Percentiles rank a stretch among this genome's conserved stretches.
These are phyloP conservation scores for Vaccinium myrtillus DNA, from an alignment of 148 eudicot genomes.

Conservation along the genomic window DNA sequence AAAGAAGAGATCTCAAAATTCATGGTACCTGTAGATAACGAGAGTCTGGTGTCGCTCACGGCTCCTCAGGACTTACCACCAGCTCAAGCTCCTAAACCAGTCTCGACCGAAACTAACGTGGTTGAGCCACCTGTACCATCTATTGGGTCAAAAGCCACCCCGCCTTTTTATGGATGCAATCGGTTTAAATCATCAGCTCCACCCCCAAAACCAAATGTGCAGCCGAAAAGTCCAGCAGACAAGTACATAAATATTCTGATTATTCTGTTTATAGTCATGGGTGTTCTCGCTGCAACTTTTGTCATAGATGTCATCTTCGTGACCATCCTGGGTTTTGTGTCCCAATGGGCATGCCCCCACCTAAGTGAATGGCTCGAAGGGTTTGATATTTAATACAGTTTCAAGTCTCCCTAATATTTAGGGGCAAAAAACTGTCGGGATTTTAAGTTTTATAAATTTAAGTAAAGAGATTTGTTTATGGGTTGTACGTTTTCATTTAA, in stretches of 20 bases:
- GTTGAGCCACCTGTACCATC: conserved; percentile 65
- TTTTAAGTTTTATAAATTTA: no score
- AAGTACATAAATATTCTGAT: conserved; percentile 11
- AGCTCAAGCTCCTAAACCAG: conserved; percentile 66
- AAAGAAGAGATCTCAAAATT: conserved; percentile 31
- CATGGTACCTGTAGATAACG: conserved; percentile 56
- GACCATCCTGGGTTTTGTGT: no score
- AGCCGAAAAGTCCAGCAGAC: conserved; percentile 29
- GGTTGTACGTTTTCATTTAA: no score
- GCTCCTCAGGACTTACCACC: conserved; percentile 36
- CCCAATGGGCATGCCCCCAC: no score
- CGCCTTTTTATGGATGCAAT: conserved; percentile 12
- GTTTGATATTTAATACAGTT: no score
- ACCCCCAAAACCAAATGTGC: conserved; percentile 26
- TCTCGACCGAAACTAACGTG: conserved; percentile 52
- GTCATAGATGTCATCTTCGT: background rate
- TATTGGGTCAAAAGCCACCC: conserved; percentile 16
- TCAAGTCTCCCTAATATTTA: no score
- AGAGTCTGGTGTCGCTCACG: conserved; percentile 35
- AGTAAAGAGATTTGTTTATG: no score
- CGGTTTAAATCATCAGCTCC: conserved; percentile 24
- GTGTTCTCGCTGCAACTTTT: conserved; percentile 25
- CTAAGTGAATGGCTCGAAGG: no score
- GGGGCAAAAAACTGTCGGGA: no score
- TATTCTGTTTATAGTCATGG: background rate